Base-by-base conservation (phyloP, 768 basidiomycete genomes). In the Collybia mongolica region DNA sequence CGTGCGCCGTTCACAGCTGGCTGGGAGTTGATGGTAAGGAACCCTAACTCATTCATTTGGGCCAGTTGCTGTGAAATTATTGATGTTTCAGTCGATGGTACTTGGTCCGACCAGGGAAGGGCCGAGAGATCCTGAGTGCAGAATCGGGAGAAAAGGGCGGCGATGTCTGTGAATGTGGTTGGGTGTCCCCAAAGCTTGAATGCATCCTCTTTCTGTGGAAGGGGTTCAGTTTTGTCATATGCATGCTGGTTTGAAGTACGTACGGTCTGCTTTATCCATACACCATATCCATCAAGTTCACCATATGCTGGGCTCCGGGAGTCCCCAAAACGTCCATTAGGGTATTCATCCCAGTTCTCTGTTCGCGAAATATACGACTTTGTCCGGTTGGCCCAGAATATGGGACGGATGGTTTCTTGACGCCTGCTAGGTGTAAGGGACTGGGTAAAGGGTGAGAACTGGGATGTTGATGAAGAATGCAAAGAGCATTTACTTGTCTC, bases 331-430 rank as follows among this genome's bases (percentile, higher is more conserved):
- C 97, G 91, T 48, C 97, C 97, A 66, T 99, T 99, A 44, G 97
- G 97, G 68, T 97, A 98, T 66, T 98, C 96, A 64, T 99, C 97
- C 97, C 97, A 99, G 63, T 97, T 92, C 65, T 97, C 94, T 12
- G 97, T 98, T 47, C 96, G 88, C 6, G 91, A 91, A 40, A 98
- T 76, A 66, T 98, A 98, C 1, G 94, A 97, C 63, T 94, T 90
- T 32, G 93, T 82, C 35, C 96, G 80, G 72, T 99, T 98, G 11
- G 97, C 93, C 95, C 96, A 98, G 76, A 98, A 98, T 63, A 99
- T 98, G 2, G 97, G 97, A 28, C 97, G 88, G 55, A 96, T 98
- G 42, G 82, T 88, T 70, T 99, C 97, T 56, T 83, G 77, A 44
- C 96, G 88, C 50, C 97, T 81, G 63, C 80, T 91, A 17, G 95